Base-by-base conservation (phyloP, 495 filamentous ascomycete species). In the Daldinia concentrica region DNA sequence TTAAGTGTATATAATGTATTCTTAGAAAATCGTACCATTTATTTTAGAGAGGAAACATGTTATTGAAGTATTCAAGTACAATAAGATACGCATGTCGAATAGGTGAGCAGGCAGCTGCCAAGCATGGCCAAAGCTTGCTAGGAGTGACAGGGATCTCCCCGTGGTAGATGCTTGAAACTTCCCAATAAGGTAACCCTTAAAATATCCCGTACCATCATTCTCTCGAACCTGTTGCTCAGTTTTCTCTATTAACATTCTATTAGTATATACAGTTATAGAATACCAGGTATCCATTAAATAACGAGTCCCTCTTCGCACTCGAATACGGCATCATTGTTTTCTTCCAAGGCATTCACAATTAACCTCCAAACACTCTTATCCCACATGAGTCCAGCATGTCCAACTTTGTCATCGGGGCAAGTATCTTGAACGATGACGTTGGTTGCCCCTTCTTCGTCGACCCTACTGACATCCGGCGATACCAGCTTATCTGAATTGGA, bases 281-380 rank as follows among this genome's bases (percentile, higher is more conserved):
- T 78, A 86, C 24, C 24, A 34, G 32, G 3, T 34, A 37, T 57
- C 27, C 11, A 37, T 64, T 58, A 77, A 30, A 77, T 43, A 8
- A n/a, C 11, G 5, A 78, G 59, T 11, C 72, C 77, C 57, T 68
- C 48, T 19, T 77, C 72, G 50, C 77, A 78, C 14, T 58, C 52
- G 3, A 71, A 75, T 0, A 72, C 68, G 0, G 59, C 48, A 26
- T 79, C 73, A 15, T 71, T 60, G 12, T 69, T 75, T 58, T 77
- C 79, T 41, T 83, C 80, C 45, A 88, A 63, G 39, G 82, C 86
- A 66, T 87, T 87, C 57, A 83, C 75, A 19, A 88, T 80, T 74
- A 87, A 65, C 34, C 86, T 81, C 84, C 85, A 87, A 1, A 88
- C 83, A 72, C 85, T 84, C 68, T 80, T 72, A 72, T 88, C 86